Conservation (phyloP, 148 eudicot species). For the Silene latifolia region DNA sequence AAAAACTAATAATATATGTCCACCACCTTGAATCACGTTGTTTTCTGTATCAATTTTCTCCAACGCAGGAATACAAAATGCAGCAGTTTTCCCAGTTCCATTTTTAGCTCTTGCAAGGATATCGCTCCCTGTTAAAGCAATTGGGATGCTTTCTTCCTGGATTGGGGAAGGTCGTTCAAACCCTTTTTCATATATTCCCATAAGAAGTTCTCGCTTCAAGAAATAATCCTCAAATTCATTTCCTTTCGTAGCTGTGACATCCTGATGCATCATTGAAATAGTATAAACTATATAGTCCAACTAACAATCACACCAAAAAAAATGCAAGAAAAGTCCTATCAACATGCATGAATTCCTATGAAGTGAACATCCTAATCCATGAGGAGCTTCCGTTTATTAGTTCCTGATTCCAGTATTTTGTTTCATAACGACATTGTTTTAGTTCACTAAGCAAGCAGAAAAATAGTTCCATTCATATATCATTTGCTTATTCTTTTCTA, state of each 20-base stretch:
- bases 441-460: not conserved
- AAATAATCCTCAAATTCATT: slow-evolving; percentile 90
- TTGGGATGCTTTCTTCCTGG: slow-evolving; percentile 91
- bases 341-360: not conserved
- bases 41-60: slow-evolving; percentile 82
- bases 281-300: slow-evolving; percentile 7
- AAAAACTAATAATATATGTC: slow-evolving; percentile 19
- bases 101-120: slow-evolving; percentile 90
- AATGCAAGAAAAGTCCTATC: not conserved
- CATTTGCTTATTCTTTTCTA: not conserved
- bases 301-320: not conserved
- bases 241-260: slow-evolving; percentile 93
- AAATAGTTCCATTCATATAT: not conserved
- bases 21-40: slow-evolving; percentile 76
- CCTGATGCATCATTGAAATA: slow-evolving; percentile 37
- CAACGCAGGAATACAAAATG: slow-evolving; percentile 82
- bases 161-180: slow-evolving; percentile 88
- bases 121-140: slow-evolving; percentile 89
- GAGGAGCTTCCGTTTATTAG: not conserved
- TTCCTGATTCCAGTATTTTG: slow-evolving; percentile 9
- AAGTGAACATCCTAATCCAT: not conserved
- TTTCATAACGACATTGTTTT: not conserved
- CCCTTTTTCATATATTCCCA: slow-evolving; percentile 90
- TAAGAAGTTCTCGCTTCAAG: slow-evolving; percentile 76
- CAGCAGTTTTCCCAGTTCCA: slow-evolving; percentile 91